Evolutionary conservation across 1,284 basidiomycete genomes (phyloP).

Genomic region (Microbotryum intermedium): DNA sequence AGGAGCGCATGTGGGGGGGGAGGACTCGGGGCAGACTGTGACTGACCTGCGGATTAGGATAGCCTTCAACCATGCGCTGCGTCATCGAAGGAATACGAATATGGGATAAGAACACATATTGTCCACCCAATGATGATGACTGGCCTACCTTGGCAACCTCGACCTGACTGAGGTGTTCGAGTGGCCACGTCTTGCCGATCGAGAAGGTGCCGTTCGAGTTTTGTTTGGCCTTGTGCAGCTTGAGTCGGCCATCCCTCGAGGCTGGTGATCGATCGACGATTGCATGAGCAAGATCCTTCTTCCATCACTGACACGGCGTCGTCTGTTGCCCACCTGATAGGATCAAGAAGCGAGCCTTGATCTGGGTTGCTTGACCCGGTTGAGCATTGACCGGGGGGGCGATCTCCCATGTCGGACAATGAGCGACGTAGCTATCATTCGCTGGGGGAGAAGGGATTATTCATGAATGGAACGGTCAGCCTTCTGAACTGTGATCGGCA

Average conservation of each 20-base stretch:
- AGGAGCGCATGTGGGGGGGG: not conserved
- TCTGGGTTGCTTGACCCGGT: slow-evolving; percentile 1
- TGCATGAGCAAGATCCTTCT: not conserved
- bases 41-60: not conserved
- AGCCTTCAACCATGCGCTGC: slow-evolving; percentile 10
- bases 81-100: not conserved
- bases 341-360: slow-evolving; percentile 33
- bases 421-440: slow-evolving; percentile 68
- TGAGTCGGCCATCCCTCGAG: slow-evolving; percentile 27
- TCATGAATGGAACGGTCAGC: not conserved
- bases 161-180: slow-evolving; percentile 69
- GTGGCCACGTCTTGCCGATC: slow-evolving; percentile 92
- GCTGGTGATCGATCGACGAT: not conserved
- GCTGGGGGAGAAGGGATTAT: slow-evolving; percentile 34
- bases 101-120: not conserved
- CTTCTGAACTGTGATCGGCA: too few relatives aligned
- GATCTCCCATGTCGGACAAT: slow-evolving; percentile 80
- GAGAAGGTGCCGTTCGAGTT: slow-evolving; percentile 94
- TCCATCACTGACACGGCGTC: too few relatives aligned
- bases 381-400: slow-evolving; percentile 39
- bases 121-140: not conserved
- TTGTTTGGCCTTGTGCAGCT: slow-evolving; percentile 85
- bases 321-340: slow-evolving; percentile 22
- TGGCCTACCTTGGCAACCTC: slow-evolving; percentile 62
- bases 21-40: not conserved